Base-by-base conservation (phyloP, 1,284 basidiomycete species). In the Ustilago cynodontis region DNA sequence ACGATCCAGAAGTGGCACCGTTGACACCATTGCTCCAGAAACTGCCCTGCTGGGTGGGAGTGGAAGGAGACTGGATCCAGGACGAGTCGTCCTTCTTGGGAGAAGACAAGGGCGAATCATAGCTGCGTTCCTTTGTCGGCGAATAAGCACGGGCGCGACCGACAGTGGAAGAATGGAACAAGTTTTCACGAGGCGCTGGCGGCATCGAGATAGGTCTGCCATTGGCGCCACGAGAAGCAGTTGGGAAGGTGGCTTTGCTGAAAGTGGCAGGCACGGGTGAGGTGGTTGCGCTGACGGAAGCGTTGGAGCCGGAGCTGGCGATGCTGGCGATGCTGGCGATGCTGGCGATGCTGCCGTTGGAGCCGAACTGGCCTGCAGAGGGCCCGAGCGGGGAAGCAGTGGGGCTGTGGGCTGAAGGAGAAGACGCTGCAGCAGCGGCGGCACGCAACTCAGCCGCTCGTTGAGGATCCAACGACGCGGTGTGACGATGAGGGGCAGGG, bases 401-500 rank as follows among this genome's bases (percentile, higher is more conserved):
- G n/a, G 66, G 63, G 55, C 65, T 74, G 41, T 43, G 41, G 7
- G 41, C 41, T 9, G 41, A 43, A 43, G 41, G 41, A 7, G 41
- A 43, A 43, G 41, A 10, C 6, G 13, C 41, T n/a, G 37, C 26
- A 20, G 56, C 56, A 18, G 60, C 62, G 5, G 58, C 22, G 9
- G 65, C 53, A 45, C 71, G 59, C 22, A 82, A 57, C 29, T 82
- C 76, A 18, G 79, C 69, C 16, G 72, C 58, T 20, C 76, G 62
- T 18, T 65, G 60, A 13, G 77, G 81, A 29, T 81, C 79, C 20
- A 82, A 71, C 29, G 81, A 82, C 22, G 64, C 76, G 2, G 79
- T 78, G 59, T 82, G 81, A 47, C 81, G 72, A 50, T 82, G 81
- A 0, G 81, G 81, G 47, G 76, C 76, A 0, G 79, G 81, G 51